Evolutionary conservation across 2,329 filamentous ascomycete genomes (phyloP), one percentile per base, ranked within the genome.

Genomic region (Ascochyta viciae-villosae): DNA sequence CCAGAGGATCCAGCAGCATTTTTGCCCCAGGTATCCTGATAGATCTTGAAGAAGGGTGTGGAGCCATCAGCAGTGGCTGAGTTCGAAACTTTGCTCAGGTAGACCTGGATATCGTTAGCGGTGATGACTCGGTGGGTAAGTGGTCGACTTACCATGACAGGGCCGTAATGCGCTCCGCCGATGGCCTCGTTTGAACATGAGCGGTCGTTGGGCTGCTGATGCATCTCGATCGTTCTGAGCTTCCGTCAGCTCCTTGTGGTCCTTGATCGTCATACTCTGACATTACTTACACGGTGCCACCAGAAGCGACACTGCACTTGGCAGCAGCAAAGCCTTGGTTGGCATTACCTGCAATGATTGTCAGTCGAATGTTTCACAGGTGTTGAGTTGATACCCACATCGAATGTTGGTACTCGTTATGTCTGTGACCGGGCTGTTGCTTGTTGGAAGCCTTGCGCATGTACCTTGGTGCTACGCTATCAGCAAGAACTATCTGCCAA

Each of bases 41-140:
- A 82, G 61, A 86, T 60, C 78, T 85, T 86, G 80, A 86, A 86
- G 81, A 83, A 86, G 46, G 74, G 72, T 16, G 78, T 74, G 48
- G 79, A 77, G 39, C 80, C 77, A 57, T 80, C 80, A 26, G 83
- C 83, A 59, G 81, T 79, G 64, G 81, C 82, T 15, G 76, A 70
- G 15, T 75, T 71, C 65, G 81, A 81, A 29, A 75, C 77, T 50
- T 71, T 71, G 54, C 76, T 77, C 58, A 77, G 59, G 73, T 82
- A 85, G 7, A 55, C 53, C 53, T 56, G 16, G 12, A 15, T 10
- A 2, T 8, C 3, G 9, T 37, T 51, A 22, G 37, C 15, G 9
- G 7, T 19, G 22, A 22, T 4, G 9, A 23, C 4, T 19, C 1
- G 0, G 6, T 13, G 3, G 13, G 34, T 1, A 27, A 3, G 3